phyloP scores from a whole-genome alignment of 208 protist species.

The Wallacemonas sp. region DNA sequence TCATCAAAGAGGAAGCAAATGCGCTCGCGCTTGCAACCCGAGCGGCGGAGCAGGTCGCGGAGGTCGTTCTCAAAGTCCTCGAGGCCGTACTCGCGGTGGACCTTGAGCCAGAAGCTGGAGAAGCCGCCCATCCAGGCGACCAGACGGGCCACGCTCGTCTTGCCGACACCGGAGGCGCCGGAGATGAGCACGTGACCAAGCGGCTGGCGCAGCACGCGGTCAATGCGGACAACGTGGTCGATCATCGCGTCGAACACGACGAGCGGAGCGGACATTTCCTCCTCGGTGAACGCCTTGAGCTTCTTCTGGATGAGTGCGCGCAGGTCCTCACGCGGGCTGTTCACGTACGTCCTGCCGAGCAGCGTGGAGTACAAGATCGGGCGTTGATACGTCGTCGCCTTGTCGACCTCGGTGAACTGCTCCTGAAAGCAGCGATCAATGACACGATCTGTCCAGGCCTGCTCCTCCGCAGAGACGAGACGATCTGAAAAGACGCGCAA shows the following conservation, averaged over 20 bases:
- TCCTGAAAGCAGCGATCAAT: conserved; percentile 75
- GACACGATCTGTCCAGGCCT: conserved; percentile 93
- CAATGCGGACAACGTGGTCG: conserved; percentile 98
- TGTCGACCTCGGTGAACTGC: conserved; percentile 80
- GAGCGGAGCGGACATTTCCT: conserved; percentile 97
- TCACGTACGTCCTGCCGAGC: conserved; percentile 91
- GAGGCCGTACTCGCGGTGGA: conserved; percentile 96
- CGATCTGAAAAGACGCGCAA: conserved; percentile 97
- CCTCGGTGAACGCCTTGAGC: conserved; percentile 96
- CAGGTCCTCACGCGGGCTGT: conserved; percentile 89
- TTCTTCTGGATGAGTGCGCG: conserved; percentile 89
- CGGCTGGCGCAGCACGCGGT: conserved; percentile 98
- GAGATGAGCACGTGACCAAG: conserved; percentile 97
- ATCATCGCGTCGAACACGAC: conserved; percentile 99
- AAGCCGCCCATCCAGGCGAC: conserved; percentile 98
- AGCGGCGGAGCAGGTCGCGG: conserved; percentile 93
- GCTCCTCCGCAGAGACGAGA: conserved; percentile 93
- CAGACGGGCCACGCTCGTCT: conserved; percentile 98
- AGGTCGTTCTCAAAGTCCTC: conserved; percentile 99
- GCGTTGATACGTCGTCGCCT: conserved; percentile 54
- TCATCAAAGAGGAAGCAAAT: conserved; percentile 99
- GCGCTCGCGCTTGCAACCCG: conserved; percentile 96
- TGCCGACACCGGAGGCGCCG: conserved; percentile 97
- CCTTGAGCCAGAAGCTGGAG: conserved; percentile 97
- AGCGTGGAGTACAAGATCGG: conserved; percentile 98